A percentile compares a stretch with the other conserved stretches of the same genome.
phyloP scores from a whole-genome alignment of 2,329 filamentous ascomycete species.

The Fusarium redolens region DNA sequence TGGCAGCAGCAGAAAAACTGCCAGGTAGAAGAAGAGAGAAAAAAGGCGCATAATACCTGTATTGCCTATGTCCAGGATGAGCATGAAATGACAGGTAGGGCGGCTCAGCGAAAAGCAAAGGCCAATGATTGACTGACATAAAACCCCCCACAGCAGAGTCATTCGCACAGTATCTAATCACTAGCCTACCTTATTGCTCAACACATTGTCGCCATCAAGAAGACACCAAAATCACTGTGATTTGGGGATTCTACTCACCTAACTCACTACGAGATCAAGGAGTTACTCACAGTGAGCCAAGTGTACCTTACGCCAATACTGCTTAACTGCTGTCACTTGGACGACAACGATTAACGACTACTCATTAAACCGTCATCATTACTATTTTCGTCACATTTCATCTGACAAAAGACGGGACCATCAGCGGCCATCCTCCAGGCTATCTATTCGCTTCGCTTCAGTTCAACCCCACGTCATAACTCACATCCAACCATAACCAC shows the following conservation, averaged over 20 bases:
- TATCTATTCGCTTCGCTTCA: slow-evolving; percentile 17
- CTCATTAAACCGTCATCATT: not conserved
- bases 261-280: slow-evolving; percentile 17
- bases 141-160: slow-evolving; percentile 33
- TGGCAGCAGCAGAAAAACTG: slow-evolving; percentile 8
- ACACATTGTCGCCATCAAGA: slow-evolving; percentile 1
- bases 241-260: slow-evolving; percentile 9
- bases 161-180: slow-evolving; percentile 13
- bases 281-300: not conserved
- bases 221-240: slow-evolving; percentile 11
- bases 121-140: slow-evolving; percentile 34
- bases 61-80: not conserved
- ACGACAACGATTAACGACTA: not conserved
- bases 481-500: slow-evolving; percentile 1
- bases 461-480: slow-evolving; percentile 36
- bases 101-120: not conserved
- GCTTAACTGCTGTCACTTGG: not conserved
- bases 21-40: not conserved
- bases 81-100: slow-evolving; percentile 6
- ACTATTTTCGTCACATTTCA: slow-evolving; percentile 10
- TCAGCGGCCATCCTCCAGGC: slow-evolving; percentile 13
- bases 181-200: slow-evolving; percentile 1
- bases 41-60: slow-evolving; percentile 22
- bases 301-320: not conserved
- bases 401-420: slow-evolving; percentile 17